Conservation (phyloP, 176 grass and related monocot genomes). For the Zea mays region Zm-B73-REFERENCE-NAM-5.0 NC_050102.1:182193001-182193500, state of each 20-base stretch:
- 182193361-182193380: background rate
- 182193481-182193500: background rate
- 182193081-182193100: slow-evolving; percentile 27
- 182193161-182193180: background rate
- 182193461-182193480: background rate
- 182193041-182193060: slow-evolving; percentile 91
- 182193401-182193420: background rate
- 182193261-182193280: background rate
- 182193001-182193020: slow-evolving; percentile 79
- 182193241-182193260: background rate
- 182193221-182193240: background rate
- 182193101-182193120: slow-evolving; percentile 14
- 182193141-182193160: background rate
- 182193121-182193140: background rate
- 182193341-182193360: background rate
- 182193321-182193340: background rate
- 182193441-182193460: background rate
- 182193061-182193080: slow-evolving; percentile 94
- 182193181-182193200: background rate
- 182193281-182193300: background rate
- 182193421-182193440: background rate
- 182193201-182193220: background rate
- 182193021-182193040: slow-evolving; percentile 94
- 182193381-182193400: background rate
- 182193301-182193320: background rate